Base-by-base conservation (phyloP, 108 stramenopile species). In the Cyclotella sp. region DNA sequence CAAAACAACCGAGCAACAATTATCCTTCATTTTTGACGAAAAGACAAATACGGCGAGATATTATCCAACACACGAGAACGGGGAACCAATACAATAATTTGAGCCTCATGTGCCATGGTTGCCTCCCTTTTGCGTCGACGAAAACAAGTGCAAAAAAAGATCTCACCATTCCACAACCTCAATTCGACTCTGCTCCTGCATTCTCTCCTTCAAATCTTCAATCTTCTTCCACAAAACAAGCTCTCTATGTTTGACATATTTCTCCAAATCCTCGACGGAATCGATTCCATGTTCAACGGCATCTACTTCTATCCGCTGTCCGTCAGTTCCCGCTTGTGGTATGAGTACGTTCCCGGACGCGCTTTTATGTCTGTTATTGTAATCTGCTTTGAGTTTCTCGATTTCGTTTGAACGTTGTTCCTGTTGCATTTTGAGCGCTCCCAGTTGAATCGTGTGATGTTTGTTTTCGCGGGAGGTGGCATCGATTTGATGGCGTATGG, bases 241-340 rank as follows among this genome's bases (percentile, higher is more conserved):
- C 76, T 93, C 92, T 44, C 90, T 78, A 40, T 59, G 51, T 55
- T 73, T 34, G 55, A 81, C 64, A 26, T 70, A 76, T 12, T 74
- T 40, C 21, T 73, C 66, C 62, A 82, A 28, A 40, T 70, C 57
- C 44, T 63, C 72, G 58, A 72, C 52, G 15, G 62, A 46, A 0
- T 71, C 39, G 7, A 66, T 26, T 0, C 49, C 54, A 28, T 58
- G 57, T 24, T 58, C 57, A 5, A 58, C 18, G 9, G 2, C 49
- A 34, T 51, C 67, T 5, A 22, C 30, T 6, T 19, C 67, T 12
- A 49, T 18, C 24, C 22, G 57, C 2, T 51, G 29, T 5, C 6
- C 16, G 0, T 34, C 51, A 57, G 18, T 24, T 24, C 76, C 62
- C 30, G 39, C 19, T 12, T 39, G 39, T 0, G 39, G 15, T 2